A percentile compares a stretch with the other conserved stretches of the same genome.
Conservation (phyloP, 768 basidiomycete genomes). For the Leccinum fibrillosum region DNA sequence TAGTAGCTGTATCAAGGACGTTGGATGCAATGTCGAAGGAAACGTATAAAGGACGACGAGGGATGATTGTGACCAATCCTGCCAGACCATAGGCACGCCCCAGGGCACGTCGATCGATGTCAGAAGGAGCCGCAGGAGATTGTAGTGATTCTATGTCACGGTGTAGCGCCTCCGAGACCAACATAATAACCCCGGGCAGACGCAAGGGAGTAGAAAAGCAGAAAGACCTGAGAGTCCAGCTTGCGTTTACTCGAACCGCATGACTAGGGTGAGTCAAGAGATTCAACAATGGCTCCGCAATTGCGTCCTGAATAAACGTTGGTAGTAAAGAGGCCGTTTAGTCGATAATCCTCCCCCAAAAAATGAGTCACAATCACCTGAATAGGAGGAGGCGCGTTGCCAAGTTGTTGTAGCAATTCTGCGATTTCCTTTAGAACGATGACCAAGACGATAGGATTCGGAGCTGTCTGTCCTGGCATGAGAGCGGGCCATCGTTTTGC, state of each 20-base stretch:
- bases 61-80: constrained; percentile 81
- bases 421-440: constrained; percentile 82
- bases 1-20: constrained; percentile 86
- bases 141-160: constrained; percentile 75
- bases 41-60: constrained; percentile 86
- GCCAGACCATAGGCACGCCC: constrained; percentile 92
- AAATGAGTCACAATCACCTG: constrained; percentile 46
- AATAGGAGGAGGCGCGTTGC: constrained; percentile 87
- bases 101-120: constrained; percentile 66
- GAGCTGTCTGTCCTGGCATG: constrained; percentile 80
- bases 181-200: constrained; percentile 74
- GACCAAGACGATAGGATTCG: constrained; percentile 62
- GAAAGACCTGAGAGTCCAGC: constrained; percentile 88
- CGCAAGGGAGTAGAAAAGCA: constrained; percentile 86
- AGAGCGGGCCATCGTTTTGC: constrained; percentile 91
- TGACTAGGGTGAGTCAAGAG: constrained; percentile 86
- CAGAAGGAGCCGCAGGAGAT: constrained; percentile 68
- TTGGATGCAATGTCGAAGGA: constrained; percentile 91
- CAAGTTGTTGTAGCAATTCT: constrained; percentile 81
- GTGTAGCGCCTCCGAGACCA: constrained; percentile 76
- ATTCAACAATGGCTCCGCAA: constrained; percentile 81
- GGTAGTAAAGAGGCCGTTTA: background rate
- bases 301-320: constrained; percentile 57
- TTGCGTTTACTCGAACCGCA: constrained; percentile 78
- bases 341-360: background rate